Conservation (phyloP, 257 asterid species). For the Fraxinus americana region DNA sequence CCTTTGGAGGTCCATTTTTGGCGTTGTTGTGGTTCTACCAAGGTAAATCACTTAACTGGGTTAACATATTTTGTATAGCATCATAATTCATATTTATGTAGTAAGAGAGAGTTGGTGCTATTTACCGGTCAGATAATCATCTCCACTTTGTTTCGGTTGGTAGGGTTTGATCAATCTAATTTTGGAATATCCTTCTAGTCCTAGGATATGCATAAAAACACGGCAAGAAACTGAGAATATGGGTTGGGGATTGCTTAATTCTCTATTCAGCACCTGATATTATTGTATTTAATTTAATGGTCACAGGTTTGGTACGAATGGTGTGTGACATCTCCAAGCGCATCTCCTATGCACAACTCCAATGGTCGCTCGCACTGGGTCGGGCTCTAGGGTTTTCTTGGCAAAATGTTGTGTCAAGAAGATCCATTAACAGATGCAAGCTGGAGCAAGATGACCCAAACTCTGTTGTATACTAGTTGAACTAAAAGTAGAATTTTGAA, state of each 20-base stretch:
- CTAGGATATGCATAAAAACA: background rate
- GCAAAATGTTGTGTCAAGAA: background rate
- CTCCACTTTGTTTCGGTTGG: background rate
- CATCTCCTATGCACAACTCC: constrained; percentile 82
- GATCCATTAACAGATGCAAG: background rate
- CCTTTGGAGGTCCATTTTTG: constrained; percentile 84
- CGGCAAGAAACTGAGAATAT: background rate
- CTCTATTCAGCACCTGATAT: background rate
- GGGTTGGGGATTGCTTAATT: background rate
- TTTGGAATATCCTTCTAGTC: background rate
- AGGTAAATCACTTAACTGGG: constrained; percentile 47
- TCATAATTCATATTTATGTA: background rate
- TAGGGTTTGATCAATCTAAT: background rate
- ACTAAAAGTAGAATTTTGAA: background rate
- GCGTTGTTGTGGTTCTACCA: constrained; percentile 91
- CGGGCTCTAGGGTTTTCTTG: constrained; percentile 51
- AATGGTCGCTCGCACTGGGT: constrained; percentile 98
- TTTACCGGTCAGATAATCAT: background rate
- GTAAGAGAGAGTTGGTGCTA: background rate
- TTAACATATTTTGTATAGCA: background rate
- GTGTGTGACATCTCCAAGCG: constrained; percentile 73
- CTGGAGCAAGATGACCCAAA: constrained; percentile 6
- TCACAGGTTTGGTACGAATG: constrained; percentile 97
- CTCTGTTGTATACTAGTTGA: constrained; percentile 29
- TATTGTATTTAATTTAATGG: background rate